These are phyloP conservation scores for Arthrobotrys sinensis DNA, from an alignment of 2,329 filamentous ascomycete genomes.

Conservation along the genomic window DNA sequence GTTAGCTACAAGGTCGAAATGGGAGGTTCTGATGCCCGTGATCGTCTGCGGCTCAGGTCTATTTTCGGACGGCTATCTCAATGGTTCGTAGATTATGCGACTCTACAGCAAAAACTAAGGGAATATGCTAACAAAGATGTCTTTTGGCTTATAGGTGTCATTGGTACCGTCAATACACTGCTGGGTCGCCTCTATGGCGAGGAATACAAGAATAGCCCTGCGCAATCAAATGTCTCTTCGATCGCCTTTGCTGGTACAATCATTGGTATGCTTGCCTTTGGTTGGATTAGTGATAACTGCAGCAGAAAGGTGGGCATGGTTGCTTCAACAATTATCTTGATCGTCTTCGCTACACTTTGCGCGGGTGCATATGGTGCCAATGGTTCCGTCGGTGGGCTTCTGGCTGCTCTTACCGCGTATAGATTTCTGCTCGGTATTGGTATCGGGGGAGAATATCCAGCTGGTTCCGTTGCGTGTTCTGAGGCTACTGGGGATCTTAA, in stretches of 20 bases:
- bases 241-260: slow-evolving; percentile 87
- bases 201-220: slow-evolving; percentile 78
- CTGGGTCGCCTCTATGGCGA: slow-evolving; percentile 75
- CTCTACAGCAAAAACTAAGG: slow-evolving; percentile 22
- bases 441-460: slow-evolving; percentile 87
- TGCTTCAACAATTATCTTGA: slow-evolving; percentile 84
- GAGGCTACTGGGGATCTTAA: slow-evolving; percentile 89
- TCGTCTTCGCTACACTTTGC: slow-evolving; percentile 85
- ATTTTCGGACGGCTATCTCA: slow-evolving; percentile 93
- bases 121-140: slow-evolving; percentile 5
- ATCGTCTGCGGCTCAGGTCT: slow-evolving; percentile 91
- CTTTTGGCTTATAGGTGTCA: slow-evolving; percentile 71
- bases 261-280: slow-evolving; percentile 70
- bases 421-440: slow-evolving; percentile 75
- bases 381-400: slow-evolving; percentile 79
- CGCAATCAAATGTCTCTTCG: slow-evolving; percentile 81
- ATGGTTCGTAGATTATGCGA: slow-evolving; percentile 75
- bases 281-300: slow-evolving; percentile 85
- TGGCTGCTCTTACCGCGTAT: slow-evolving; percentile 67
- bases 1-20: slow-evolving; percentile 62
- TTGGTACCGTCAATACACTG: slow-evolving; percentile 87
- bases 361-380: slow-evolving; percentile 82
- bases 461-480: slow-evolving; percentile 85
- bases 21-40: slow-evolving; percentile 78
- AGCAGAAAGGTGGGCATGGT: slow-evolving; percentile 87